Evolutionary conservation across 257 asterid species (phyloP).

Genomic region (Schizonepeta tenuifolia): DNA sequence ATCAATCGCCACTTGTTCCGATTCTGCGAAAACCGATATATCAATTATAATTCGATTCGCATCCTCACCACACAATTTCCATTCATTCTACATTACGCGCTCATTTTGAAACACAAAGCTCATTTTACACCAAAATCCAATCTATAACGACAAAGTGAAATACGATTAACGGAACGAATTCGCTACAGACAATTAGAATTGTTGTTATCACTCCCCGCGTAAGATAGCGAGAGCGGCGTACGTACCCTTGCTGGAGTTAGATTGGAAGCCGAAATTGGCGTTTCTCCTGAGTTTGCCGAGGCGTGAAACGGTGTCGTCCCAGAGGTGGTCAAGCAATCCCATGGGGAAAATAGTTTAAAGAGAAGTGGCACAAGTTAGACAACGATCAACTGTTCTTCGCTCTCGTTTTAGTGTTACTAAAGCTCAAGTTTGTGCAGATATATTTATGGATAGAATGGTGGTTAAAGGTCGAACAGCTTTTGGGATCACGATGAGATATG

Average conservation of each 20-base stretch:
- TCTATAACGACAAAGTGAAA: neutral
- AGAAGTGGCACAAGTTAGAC: constrained; percentile 19
- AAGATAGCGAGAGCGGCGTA: constrained; percentile 50
- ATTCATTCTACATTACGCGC: neutral
- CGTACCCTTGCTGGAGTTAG: constrained; percentile 80
- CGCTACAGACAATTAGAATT: neutral
- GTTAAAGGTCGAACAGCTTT: constrained; percentile 41
- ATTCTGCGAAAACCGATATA: constrained; percentile 38
- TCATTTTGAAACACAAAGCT: neutral
- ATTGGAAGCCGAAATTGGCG: constrained; percentile 53
- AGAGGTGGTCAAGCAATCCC: constrained; percentile 87
- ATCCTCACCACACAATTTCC: neutral
- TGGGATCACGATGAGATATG: constrained; percentile 25
- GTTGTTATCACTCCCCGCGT: neutral
- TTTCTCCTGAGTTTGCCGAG: constrained; percentile 75
- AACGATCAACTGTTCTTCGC: neutral
- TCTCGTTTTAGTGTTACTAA: neutral
- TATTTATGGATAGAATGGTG: constrained; percentile 48
- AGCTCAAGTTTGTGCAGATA: too few relatives aligned
- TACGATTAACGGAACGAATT: neutral
- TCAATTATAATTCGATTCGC: neutral
- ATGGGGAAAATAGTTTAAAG: constrained; percentile 29
- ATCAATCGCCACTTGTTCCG: constrained; percentile 40
- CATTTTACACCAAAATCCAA: neutral
- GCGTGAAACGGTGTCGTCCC: constrained; percentile 94